Evolutionary conservation across 176 grass and related monocot species (phyloP).

Genomic region (Eremochloa ophiuroides): DNA sequence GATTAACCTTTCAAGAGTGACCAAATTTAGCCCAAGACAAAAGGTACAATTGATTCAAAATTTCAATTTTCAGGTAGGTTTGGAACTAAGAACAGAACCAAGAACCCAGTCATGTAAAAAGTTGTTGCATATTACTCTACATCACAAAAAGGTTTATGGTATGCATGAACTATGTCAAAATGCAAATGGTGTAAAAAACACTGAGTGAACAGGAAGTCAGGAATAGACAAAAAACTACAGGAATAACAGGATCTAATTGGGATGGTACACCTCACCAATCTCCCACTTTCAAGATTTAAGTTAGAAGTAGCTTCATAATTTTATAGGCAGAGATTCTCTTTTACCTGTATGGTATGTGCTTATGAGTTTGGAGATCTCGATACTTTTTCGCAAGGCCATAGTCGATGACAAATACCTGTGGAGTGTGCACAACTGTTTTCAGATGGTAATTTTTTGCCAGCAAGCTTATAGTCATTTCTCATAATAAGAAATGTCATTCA

Average conservation of each 20-base stretch:
- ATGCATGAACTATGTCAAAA: neutral
- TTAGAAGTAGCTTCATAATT: neutral
- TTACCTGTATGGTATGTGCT: conserved; percentile 74
- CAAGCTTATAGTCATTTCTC: neutral
- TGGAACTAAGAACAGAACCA: conserved; percentile 1
- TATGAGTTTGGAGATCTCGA: conserved; percentile 50
- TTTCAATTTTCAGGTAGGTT: neutral
- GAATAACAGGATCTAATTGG: neutral
- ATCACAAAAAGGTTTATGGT: neutral
- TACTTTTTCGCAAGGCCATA: conserved; percentile 63
- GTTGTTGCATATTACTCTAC: neutral
- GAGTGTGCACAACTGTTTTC: neutral
- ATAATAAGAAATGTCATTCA: neutral
- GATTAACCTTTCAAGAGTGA: neutral
- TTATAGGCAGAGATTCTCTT: neutral
- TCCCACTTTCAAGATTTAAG: neutral
- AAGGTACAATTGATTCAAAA: neutral
- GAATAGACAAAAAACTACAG: too few species aligned
- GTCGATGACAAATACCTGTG: conserved; percentile 55
- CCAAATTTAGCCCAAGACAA: neutral
- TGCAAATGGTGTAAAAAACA: neutral
- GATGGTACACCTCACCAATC: neutral
- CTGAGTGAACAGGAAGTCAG: neutral
- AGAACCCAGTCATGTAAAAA: conserved; percentile 8
- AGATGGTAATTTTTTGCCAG: neutral